Evolutionary conservation across 768 basidiomycete genomes (phyloP), one percentile per base, ranked within the genome.

Genomic region (Termitomyces sp.): DNA sequence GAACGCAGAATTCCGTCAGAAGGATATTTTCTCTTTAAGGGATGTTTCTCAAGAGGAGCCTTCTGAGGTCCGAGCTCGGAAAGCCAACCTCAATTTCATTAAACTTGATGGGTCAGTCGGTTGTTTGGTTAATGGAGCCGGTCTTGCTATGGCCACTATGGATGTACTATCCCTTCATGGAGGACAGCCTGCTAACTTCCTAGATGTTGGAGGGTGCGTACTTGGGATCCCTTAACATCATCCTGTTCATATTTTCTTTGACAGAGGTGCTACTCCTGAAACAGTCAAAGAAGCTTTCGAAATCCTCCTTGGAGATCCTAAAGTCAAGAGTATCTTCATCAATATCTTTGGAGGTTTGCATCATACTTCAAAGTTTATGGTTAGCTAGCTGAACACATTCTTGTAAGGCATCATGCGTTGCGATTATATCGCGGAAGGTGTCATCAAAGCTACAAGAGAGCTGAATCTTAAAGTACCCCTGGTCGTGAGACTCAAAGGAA

Each of bases 201-300:
- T 98, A 61, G 97, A 99, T 67, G 95, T 98, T 58, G 97, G 97
- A 79, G 97, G 94, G 89, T 91, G 68, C 60, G 79, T 63, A 40
- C 33, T 43, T 30, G 28, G 20, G 18, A 26, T 18, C 33, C 1
- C 12, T 43, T 33, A 6, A 36, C 10, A 38, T 38, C 38, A 20
- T 52, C 9, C 50, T 62, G 38, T 33, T 60, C 52, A 58, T 59
- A 32, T 59, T 14, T 13, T 16, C 40, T 41, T 43, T 57, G 43
- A 30, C 68, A 92, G 92, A 71, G 95, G 96, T 67, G 97, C 97
- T 36, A 98, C 96, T 14, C 95, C 97, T n/a, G 93, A 97, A 69
- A 98, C 97, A 5, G 97, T 99, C 66, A 99, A 98, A 83, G 98
- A 95, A 76, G 97, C 97, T 3, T 99, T 99, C 67, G 95, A 98